Evolutionary conservation across 2,329 filamentous ascomycete species (phyloP), one percentile per base, ranked within the genome.

Genomic region (Aspergillus bombycis): DNA sequence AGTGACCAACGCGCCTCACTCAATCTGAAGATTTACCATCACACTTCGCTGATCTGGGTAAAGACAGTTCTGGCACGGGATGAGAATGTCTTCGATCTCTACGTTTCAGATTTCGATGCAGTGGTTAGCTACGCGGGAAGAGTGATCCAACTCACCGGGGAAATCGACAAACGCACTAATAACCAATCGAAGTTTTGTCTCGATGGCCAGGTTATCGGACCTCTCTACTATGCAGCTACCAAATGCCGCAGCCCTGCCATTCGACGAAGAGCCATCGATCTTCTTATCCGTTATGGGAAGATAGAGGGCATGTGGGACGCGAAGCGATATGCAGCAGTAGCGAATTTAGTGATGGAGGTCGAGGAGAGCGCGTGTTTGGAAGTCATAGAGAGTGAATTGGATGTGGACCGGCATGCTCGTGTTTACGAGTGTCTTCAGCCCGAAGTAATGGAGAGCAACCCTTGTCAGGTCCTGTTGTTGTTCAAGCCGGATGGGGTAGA

Each of bases 1-100:
- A 23, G 19, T 3, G 59, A 61, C n/a, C 52, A 34, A 8, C 59
- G 59, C n/a, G 59, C 52, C 2, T 54, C 59, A 3, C 36, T 61
- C 7, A 38, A 45, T 16, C 41, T 61, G 3, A 11, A 14, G n/a
- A 48, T 53, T 26, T 45, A 56, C n/a, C 46, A 61, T 48, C 23
- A 46, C 28, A 45, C 41, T 12, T 41, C 59, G 28, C 21, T 61
- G 23, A 48, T 54, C 2, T 61, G 59, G 59, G 21, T 57, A 1
- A 16, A 21, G 4, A 50, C 52, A 19, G 54, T 53, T 10, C 28
- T 54, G n/a, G 43, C 38, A 10, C 43, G 23, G 6, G 59, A 61
- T 41, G 59, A 61, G n/a, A 57, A n/a, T 16, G 12, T 28, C 7
- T 36, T 61, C 9, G 59, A 61, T 19, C 21, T 12, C 4, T 50